phyloP scores from a whole-genome alignment of 495 filamentous ascomycete genomes.

The Cudoniella acicularis region DNA sequence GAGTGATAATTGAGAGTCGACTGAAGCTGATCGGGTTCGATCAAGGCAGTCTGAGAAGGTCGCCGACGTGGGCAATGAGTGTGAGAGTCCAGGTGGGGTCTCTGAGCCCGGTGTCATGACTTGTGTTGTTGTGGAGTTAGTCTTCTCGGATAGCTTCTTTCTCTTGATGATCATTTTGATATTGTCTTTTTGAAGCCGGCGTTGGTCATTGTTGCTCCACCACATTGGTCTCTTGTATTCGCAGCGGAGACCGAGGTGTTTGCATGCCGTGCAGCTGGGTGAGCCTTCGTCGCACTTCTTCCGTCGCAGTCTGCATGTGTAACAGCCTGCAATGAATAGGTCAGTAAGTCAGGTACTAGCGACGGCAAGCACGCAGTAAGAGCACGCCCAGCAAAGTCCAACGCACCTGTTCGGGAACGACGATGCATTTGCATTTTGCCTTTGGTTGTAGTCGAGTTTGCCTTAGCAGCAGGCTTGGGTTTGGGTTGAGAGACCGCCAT shows the following conservation, averaged over 20 bases:
- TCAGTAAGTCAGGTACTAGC: conserved; percentile 28
- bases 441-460: conserved; percentile 32
- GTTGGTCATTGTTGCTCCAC: conserved; percentile 90
- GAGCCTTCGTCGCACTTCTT: conserved; percentile 98
- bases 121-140: conserved; percentile 46
- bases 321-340: conserved; percentile 67
- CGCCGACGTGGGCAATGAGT: conserved; percentile 77
- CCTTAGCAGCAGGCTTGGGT: conserved; percentile 49
- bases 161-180: conserved; percentile 98
- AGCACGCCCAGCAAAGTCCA: conserved; percentile 8
- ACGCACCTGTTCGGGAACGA: conserved; percentile 87
- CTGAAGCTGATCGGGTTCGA: conserved; percentile 67
- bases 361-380: conserved; percentile 15
- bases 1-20: conserved; percentile 67
- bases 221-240: conserved; percentile 96
- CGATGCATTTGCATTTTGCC: conserved; percentile 79
- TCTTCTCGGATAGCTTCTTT: conserved; percentile 89
- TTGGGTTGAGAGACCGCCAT: conserved; percentile 56
- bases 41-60: conserved; percentile 70
- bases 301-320: conserved; percentile 88
- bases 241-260: conserved; percentile 78
- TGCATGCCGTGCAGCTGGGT: conserved; percentile 83
- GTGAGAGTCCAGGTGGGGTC: conserved; percentile 75
- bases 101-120: conserved; percentile 51
- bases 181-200: conserved; percentile 81